A percentile compares a stretch with the other conserved stretches of the same genome.
phyloP scores from a whole-genome alignment of 495 filamentous ascomycete genomes.

The Aspergillus cristatus region DNA sequence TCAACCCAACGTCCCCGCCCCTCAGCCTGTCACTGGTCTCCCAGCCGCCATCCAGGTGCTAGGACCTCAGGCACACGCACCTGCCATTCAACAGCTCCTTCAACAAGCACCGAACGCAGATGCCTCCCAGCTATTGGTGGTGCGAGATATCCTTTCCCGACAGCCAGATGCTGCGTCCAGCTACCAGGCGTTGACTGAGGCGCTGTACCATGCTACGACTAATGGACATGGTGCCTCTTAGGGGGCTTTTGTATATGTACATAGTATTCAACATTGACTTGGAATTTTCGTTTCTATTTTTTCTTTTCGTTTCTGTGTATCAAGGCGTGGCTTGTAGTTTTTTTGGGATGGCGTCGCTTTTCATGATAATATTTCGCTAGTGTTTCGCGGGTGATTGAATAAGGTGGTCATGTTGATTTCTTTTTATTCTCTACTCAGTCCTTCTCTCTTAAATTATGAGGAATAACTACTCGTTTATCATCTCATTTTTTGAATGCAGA shows the following conservation, averaged over 20 bases:
- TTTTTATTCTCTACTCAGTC: constrained; percentile 3
- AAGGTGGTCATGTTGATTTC: constrained; percentile 7
- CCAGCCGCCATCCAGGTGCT: constrained; percentile 42
- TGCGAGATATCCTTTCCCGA: constrained; percentile 47
- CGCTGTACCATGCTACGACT: constrained; percentile 22
- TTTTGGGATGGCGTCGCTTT: not conserved
- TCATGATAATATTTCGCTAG: not conserved
- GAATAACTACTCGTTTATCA: not conserved
- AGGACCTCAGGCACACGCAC: constrained; percentile 47
- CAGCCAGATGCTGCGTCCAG: constrained; percentile 37
- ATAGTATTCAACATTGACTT: constrained; percentile 6
- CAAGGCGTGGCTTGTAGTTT: not conserved
- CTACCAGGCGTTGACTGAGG: constrained; percentile 29
- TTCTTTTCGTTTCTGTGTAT: constrained; percentile 1
- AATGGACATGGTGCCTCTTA: constrained; percentile 23
- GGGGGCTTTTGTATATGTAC: constrained; percentile 13
- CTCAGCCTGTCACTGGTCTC: constrained; percentile 8
- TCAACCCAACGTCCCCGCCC: constrained; percentile 8
- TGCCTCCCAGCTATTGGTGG: constrained; percentile 52
- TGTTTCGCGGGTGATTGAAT: constrained; percentile 3
- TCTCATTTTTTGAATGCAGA: not conserved
- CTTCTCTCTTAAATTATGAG: not conserved
- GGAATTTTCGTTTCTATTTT: not conserved
- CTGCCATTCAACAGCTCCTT: constrained; percentile 58
- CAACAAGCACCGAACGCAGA: constrained; percentile 55